Evolutionary conservation across 768 basidiomycete genomes (phyloP), one percentile per base, ranked within the genome.

Genomic region (Melanogaster broomeanus): DNA sequence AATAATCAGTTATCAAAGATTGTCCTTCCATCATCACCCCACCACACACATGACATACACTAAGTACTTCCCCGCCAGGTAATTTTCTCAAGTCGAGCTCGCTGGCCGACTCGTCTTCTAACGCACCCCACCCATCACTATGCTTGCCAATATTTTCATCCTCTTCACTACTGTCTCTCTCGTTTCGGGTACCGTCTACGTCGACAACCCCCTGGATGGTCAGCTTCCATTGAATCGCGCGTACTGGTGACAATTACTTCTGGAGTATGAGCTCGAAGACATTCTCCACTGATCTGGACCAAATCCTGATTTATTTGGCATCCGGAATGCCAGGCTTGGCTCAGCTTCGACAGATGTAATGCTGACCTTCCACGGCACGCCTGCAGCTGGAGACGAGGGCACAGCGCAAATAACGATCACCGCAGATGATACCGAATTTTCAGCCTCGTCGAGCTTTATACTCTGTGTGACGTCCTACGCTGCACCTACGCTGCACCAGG

Each of bases 211-310:
- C 25, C 72, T 92, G 35, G 76, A 82, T 54, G 73, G 75, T 28
- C 95, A 98, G 71, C 80, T 84, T 39, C 93, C 94, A 18, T 76
- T 78, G n/a, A 38, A 81, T 97, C 53, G 93, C 91, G 19, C 84
- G 90, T 52, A 69, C 85, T 34, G 73, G 75, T 62, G 58, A 79
- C 48, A 73, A 75, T 39, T 98, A 81, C 66, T 73, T 76, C 42
- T 98, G 91, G 86, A 68, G 83, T 13, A 77, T 90, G 59, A 79
- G 86, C 55, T 61, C 74, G 4, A 62, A 69, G 43, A 93, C 93
- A 0, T 96, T 95, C 70, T 62, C 67, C 27, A 78, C 80, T 9
- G 59, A 72, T 28, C 65, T 69, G 55, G 80, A 74, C 52, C 39
- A 66, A 40, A 55, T 80, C 7, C 57, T 83, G 31, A 66, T 60